These are phyloP conservation scores for Medicago truncatula DNA, from an alignment of 306 rosid genomes.

Conservation along the genomic window DNA sequence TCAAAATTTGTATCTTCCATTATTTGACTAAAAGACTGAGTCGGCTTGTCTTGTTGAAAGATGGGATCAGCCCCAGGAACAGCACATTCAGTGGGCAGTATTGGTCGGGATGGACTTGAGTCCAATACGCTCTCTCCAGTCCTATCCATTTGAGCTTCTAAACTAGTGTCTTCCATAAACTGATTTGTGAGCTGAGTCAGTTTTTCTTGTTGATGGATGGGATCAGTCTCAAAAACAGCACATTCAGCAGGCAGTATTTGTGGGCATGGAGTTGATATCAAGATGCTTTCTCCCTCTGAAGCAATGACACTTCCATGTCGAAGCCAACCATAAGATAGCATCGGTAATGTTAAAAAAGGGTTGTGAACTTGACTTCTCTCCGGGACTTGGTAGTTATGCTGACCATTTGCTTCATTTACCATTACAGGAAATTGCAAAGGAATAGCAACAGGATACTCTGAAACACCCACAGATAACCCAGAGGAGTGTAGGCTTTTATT, in stretches of 20 bases:
- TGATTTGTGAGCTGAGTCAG: constrained; percentile 43
- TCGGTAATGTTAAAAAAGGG: constrained; percentile 55
- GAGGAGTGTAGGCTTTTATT: constrained; percentile 45
- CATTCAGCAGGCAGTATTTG: constrained; percentile 41
- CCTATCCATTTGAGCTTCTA: constrained; percentile 45
- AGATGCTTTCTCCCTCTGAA: constrained; percentile 50
- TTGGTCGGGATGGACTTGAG: constrained; percentile 49
- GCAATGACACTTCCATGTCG: constrained; percentile 41
- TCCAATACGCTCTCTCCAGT: constrained; percentile 35
- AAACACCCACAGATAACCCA: constrained; percentile 45
- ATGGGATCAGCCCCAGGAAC: constrained; percentile 40
- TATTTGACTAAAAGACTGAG: constrained; percentile 46
- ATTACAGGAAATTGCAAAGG: constrained; percentile 54
- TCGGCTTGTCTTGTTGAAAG: constrained; percentile 27
- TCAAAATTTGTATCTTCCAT: constrained; percentile 51
- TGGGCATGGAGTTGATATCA: constrained; percentile 49
- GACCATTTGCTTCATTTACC: constrained; percentile 49
- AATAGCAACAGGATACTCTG: constrained; percentile 46
- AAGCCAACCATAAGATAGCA: constrained; percentile 45
- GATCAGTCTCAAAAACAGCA: constrained; percentile 36
- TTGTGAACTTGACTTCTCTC: constrained; percentile 58
- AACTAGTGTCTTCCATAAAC: constrained; percentile 45
- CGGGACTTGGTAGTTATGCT: constrained; percentile 47
- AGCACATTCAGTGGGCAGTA: constrained; percentile 40
- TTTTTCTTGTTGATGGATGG: constrained; percentile 36